Conservation (phyloP, 2,329 filamentous ascomycete species). For the Aspergillus luchuensis region DNA sequence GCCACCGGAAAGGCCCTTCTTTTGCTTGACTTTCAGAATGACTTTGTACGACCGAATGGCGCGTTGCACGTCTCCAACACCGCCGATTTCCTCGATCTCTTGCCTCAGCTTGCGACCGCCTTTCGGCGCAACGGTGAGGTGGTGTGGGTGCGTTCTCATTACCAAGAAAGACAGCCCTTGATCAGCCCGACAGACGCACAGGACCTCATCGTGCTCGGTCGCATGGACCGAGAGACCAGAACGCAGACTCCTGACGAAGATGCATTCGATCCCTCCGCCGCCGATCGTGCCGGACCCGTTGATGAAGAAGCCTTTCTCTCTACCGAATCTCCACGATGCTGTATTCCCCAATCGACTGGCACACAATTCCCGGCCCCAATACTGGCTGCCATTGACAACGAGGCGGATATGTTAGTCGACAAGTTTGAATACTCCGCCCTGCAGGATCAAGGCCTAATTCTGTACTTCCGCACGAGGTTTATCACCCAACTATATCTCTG, state of each 20-base stretch:
- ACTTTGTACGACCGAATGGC: conserved; percentile 73
- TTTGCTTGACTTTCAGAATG: conserved; percentile 85
- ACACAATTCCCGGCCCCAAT: conserved; percentile 55
- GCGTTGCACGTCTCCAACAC: conserved; percentile 67
- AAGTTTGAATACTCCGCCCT: conserved; percentile 92
- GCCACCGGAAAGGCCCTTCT: conserved; percentile 71
- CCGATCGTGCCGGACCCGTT: conserved; percentile 17
- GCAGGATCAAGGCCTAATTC: conserved; percentile 69
- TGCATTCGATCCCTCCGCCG: conserved; percentile 11
- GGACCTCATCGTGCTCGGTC: conserved; percentile 48
- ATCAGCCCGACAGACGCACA: conserved; percentile 53
- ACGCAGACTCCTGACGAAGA: conserved; percentile 21
- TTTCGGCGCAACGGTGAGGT: conserved; percentile 75
- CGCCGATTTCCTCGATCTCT: conserved; percentile 66
- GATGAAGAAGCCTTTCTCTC: conserved; percentile 50
- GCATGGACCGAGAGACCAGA: conserved; percentile 30
- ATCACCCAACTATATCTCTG: conserved; percentile 89
- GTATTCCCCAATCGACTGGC: conserved; percentile 45
- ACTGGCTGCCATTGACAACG: conserved; percentile 52
- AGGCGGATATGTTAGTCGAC: conserved; percentile 56
- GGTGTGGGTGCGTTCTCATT: conserved; percentile 82
- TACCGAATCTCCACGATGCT: conserved; percentile 38
- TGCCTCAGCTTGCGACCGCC: conserved; percentile 65
- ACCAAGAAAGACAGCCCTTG: conserved; percentile 62
- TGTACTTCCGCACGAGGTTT: conserved; percentile 78